Percentiles rank a stretch among this genome's conserved stretches.
These are phyloP conservation scores for Lactifluus pinguis DNA, from an alignment of 768 basidiomycete genomes.

Conservation along the genomic window DNA sequence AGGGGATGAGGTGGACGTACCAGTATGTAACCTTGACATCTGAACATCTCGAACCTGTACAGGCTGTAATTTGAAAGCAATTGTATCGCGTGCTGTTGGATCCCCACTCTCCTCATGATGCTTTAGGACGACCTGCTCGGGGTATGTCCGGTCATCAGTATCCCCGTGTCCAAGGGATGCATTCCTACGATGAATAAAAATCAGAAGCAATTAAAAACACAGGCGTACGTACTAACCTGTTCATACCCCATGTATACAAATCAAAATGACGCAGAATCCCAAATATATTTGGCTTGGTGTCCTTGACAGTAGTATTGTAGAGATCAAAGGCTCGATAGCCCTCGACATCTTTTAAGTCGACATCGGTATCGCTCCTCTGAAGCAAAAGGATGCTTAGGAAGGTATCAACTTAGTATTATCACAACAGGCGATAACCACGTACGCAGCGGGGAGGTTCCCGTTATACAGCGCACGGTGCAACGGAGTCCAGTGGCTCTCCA, in stretches of 20 bases:
- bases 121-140: constrained; percentile 62
- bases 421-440: constrained; percentile 23
- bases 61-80: constrained; percentile 49
- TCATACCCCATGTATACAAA: constrained; percentile 82
- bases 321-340: constrained; percentile 89
- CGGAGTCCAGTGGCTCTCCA: constrained; percentile 86
- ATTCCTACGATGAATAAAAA: constrained; percentile 42
- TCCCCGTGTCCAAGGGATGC: constrained; percentile 83
- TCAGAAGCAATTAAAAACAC: neutral
- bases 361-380: constrained; percentile 64
- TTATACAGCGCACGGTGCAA: constrained; percentile 80
- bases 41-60: constrained; percentile 54
- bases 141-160: constrained; percentile 63
- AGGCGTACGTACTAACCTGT: constrained; percentile 26
- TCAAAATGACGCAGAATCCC: constrained; percentile 33
- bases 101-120: neutral
- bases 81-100: constrained; percentile 17
- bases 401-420: neutral
- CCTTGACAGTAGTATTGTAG: constrained; percentile 46
- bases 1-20: constrained; percentile 26
- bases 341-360: constrained; percentile 67
- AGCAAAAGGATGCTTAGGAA: constrained; percentile 58
- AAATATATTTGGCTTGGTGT: constrained; percentile 12
- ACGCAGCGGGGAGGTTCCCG: constrained; percentile 68
- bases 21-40: constrained; percentile 91